Percentiles rank a stretch among this genome's conserved stretches.
Conservation (phyloP, 495 filamentous ascomycete species). For the Penicillium antarcticum region DNA sequence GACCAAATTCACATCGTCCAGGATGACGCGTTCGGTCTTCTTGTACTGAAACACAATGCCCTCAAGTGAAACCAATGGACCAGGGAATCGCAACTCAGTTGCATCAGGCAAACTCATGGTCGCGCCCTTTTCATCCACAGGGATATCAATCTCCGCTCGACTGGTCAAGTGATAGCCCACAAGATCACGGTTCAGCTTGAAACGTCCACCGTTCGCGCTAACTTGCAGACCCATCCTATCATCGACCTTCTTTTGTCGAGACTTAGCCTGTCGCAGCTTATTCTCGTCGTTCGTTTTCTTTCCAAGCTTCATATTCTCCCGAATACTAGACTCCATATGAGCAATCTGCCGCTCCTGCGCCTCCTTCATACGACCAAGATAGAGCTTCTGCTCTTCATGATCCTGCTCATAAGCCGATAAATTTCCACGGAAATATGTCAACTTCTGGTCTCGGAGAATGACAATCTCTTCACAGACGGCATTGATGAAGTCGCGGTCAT, state of each 20-base stretch:
- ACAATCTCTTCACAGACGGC: constrained; percentile 73
- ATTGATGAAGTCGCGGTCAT: constrained; percentile 74
- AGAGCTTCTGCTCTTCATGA: constrained; percentile 59
- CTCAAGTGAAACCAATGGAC: constrained; percentile 66
- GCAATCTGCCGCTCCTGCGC: constrained; percentile 72
- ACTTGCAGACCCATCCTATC: constrained; percentile 73
- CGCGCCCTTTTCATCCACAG: constrained; percentile 58
- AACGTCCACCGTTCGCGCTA: constrained; percentile 63
- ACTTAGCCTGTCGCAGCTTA: constrained; percentile 73
- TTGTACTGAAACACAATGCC: constrained; percentile 59
- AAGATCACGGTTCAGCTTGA: constrained; percentile 76
- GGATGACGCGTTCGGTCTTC: constrained; percentile 28
- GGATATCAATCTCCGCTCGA: constrained; percentile 67
- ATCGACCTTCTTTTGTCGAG: constrained; percentile 76
- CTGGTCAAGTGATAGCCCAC: constrained; percentile 53
- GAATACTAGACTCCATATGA: constrained; percentile 73
- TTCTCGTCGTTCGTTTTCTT: constrained; percentile 74
- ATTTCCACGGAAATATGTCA: constrained; percentile 66
- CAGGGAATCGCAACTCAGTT: constrained; percentile 69
- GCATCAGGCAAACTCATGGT: constrained; percentile 56
- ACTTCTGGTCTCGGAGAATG: constrained; percentile 62
- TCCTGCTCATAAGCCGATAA: constrained; percentile 65
- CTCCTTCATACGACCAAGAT: constrained; percentile 71
- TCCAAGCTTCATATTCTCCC: constrained; percentile 63
- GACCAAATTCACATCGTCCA: constrained; percentile 60